A percentile compares a stretch with the other conserved stretches of the same genome.
phyloP scores from a whole-genome alignment of 1,284 basidiomycete species.

The Tilletiaria anomala region DNA sequence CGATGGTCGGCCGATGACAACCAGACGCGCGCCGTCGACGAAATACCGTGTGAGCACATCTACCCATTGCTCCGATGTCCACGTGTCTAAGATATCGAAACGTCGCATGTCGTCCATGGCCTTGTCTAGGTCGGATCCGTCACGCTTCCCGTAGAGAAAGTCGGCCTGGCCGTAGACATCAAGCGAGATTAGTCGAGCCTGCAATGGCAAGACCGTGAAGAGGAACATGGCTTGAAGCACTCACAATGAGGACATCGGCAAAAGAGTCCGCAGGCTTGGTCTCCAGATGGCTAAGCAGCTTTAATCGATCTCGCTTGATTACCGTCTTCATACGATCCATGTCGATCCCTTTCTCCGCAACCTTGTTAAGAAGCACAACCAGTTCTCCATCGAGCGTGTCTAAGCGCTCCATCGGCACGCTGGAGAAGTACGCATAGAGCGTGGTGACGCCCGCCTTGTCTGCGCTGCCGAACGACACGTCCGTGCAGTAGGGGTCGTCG shows the following conservation, averaged over 20 bases:
- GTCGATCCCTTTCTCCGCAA: constrained; percentile 66
- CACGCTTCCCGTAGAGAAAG: constrained; percentile 70
- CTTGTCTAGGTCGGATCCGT: constrained; percentile 62
- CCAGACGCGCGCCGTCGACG: constrained; percentile 25
- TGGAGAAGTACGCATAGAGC: constrained; percentile 63
- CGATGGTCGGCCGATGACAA: constrained; percentile 72
- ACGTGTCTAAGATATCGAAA: constrained; percentile 51
- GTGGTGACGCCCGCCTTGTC: constrained; percentile 54
- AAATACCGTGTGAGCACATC: constrained; percentile 59
- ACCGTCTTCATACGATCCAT: constrained; percentile 82
- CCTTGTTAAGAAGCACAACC: constrained; percentile 55
- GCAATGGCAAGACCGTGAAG: too few species aligned
- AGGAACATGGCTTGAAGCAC: too few species aligned
- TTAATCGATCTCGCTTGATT: constrained; percentile 72
- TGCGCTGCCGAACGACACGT: constrained; percentile 69
- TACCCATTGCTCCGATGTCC: constrained; percentile 66
- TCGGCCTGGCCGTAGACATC: too few species aligned
- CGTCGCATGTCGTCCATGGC: constrained; percentile 67
- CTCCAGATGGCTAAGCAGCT: constrained; percentile 44
- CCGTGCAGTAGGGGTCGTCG: constrained; percentile 67
- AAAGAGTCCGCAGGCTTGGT: background rate
- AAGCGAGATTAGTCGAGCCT: too few species aligned
- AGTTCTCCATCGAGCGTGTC: constrained; percentile 59
- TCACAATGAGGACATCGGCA: background rate
- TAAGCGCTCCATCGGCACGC: constrained; percentile 68